Conservation (phyloP, 2,329 filamentous ascomycete genomes). For the Colletotrichum spaethianum region DNA sequence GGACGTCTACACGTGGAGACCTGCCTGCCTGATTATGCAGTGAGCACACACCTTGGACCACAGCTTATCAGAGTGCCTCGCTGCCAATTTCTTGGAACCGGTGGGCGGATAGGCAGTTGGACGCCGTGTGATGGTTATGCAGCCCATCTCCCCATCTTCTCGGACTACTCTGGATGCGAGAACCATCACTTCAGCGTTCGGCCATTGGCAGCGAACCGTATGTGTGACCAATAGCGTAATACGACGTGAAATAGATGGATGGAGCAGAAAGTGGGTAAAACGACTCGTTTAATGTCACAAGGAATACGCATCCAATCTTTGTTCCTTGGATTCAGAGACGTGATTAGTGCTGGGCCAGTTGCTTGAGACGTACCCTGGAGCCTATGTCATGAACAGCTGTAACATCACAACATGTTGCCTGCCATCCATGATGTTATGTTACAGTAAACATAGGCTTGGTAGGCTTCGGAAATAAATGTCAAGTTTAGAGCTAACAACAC, state of each 20-base stretch:
- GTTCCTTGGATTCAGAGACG: neutral
- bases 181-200: neutral
- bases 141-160: neutral
- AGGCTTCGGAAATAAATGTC: no score
- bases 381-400: neutral
- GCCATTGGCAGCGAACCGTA: neutral
- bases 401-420: neutral
- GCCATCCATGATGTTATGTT: no score
- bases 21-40: slow-evolving; percentile 3
- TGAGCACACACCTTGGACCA: neutral
- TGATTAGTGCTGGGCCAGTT: neutral
- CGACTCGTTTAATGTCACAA: neutral
- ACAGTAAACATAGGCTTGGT: no score
- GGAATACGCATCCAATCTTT: neutral
- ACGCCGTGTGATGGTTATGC: neutral
- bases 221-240: neutral
- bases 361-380: neutral
- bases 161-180: neutral
- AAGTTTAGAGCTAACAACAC: no score
- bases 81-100: neutral
- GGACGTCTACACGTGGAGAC: slow-evolving; percentile 5
- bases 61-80: slow-evolving; percentile 9
- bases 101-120: neutral
- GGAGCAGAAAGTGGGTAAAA: neutral
- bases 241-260: neutral